phyloP scores from a whole-genome alignment of 441 rosid genomes.

The Gossypium gossypioides region DNA sequence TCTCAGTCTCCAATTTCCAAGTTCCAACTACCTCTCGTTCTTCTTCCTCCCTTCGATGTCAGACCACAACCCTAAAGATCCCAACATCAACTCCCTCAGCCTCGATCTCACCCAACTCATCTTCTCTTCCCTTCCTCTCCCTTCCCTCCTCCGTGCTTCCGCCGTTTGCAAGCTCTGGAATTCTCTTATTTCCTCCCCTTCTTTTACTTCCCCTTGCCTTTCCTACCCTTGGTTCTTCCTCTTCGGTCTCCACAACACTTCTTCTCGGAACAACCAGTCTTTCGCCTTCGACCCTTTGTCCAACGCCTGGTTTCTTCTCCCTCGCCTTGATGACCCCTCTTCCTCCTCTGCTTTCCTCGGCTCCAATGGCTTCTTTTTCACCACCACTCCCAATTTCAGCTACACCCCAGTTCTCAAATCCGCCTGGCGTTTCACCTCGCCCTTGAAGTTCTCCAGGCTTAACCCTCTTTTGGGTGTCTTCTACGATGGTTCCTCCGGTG shows the following conservation, averaged over 20 bases:
- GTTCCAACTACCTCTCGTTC: not conserved
- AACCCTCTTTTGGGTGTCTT: conserved; percentile 59
- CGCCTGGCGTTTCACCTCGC: conserved; percentile 42
- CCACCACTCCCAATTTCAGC: conserved; percentile 52
- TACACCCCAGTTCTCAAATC: conserved; percentile 45
- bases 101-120: conserved; percentile 46
- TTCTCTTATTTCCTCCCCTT: conserved; percentile 40
- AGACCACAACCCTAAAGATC: conserved; percentile 28
- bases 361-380: conserved; percentile 54
- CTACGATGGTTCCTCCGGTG: conserved; percentile 13
- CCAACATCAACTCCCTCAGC: conserved; percentile 38
- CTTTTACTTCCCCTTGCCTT: conserved; percentile 24
- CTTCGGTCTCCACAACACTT: conserved; percentile 73
- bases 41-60: conserved; percentile 28
- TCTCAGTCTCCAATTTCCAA: not conserved
- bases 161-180: conserved; percentile 58
- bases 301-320: conserved; percentile 58
- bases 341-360: conserved; percentile 35
- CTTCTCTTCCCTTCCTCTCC: conserved; percentile 60
- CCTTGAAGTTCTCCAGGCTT: conserved; percentile 45
- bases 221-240: conserved; percentile 72
- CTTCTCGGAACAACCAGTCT: conserved; percentile 61
- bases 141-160: conserved; percentile 62
- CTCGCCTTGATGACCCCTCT: conserved; percentile 25
- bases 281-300: conserved; percentile 72